Conservation (phyloP, 1,284 basidiomycete species). For the Ustilago xerochloae region DNA sequence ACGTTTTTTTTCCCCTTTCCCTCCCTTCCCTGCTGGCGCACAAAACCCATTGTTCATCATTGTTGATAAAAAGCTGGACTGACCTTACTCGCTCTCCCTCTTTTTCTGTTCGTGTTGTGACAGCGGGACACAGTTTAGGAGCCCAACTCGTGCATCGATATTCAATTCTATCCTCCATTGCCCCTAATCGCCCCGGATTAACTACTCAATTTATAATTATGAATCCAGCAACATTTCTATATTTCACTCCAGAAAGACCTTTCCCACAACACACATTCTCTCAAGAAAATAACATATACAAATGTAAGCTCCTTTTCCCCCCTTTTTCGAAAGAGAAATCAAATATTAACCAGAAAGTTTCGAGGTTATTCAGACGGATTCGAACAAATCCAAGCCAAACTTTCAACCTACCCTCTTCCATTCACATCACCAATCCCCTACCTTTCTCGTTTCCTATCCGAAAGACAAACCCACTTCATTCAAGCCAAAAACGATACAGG, state of each 20-base stretch:
- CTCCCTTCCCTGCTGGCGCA: too few relatives aligned
- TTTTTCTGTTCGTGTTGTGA: background rate
- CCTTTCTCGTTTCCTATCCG: constrained; percentile 5
- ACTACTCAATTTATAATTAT: constrained; percentile 27
- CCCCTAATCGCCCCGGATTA: background rate
- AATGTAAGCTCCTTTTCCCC: constrained; percentile 27
- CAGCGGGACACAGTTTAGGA: constrained; percentile 51
- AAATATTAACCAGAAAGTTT: background rate
- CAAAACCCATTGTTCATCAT: background rate
- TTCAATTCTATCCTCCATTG: constrained; percentile 24
- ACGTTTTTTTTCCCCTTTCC: constrained; percentile 1
- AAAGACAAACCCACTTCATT: constrained; percentile 24
- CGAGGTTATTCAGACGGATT: constrained; percentile 24
- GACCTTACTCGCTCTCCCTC: background rate
- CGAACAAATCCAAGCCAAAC: constrained; percentile 11
- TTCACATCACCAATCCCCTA: background rate
- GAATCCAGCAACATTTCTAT: constrained; percentile 45
- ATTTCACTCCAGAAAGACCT: constrained; percentile 23
- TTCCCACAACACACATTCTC: too few relatives aligned
- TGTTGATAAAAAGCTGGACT: too few relatives aligned
- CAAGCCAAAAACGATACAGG: constrained; percentile 38
- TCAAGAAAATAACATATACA: constrained; percentile 50
- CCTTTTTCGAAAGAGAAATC: background rate
- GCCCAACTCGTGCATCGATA: constrained; percentile 46
- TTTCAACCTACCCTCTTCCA: constrained; percentile 6